Evolutionary conservation across 345 rosid genomes (phyloP).

Genomic region (Clausena lansium): DNA sequence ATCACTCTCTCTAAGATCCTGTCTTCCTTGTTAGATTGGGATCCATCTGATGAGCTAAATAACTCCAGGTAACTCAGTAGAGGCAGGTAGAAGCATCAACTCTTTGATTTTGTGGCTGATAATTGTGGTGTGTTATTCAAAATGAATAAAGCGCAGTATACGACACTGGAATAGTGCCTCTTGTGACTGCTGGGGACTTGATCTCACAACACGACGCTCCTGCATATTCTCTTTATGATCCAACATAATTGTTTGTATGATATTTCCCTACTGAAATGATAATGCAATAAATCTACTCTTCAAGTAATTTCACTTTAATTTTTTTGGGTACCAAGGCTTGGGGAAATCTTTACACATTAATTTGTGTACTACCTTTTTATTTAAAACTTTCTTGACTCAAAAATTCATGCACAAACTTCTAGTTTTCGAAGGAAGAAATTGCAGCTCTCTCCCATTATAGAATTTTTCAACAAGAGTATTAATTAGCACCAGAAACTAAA

Average conservation of each 20-base stretch:
- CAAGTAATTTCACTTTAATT: no score
- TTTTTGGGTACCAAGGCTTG: background rate
- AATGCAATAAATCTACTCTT: background rate
- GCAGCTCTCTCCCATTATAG: background rate
- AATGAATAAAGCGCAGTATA: no score
- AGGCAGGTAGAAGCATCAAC: constrained; percentile 32
- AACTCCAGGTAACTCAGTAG: constrained; percentile 41
- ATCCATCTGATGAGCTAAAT: constrained; percentile 67
- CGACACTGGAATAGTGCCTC: background rate
- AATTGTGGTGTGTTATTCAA: no score
- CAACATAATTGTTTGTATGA: background rate
- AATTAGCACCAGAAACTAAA: background rate
- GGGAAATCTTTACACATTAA: background rate
- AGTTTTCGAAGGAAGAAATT: background rate
- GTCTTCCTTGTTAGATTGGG: constrained; percentile 80
- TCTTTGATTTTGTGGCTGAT: no score
- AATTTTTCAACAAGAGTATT: background rate
- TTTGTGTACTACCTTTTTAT: background rate
- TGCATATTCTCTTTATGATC: background rate
- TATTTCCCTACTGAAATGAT: background rate
- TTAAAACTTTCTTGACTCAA: background rate
- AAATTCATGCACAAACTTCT: background rate
- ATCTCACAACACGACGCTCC: background rate
- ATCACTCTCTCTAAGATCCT: constrained; percentile 62
- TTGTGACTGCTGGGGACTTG: background rate